Percentiles rank a stretch among this genome's conserved stretches.
Evolutionary conservation across 1,284 basidiomycete species (phyloP).

Genomic region (Peniophora sp.): DNA sequence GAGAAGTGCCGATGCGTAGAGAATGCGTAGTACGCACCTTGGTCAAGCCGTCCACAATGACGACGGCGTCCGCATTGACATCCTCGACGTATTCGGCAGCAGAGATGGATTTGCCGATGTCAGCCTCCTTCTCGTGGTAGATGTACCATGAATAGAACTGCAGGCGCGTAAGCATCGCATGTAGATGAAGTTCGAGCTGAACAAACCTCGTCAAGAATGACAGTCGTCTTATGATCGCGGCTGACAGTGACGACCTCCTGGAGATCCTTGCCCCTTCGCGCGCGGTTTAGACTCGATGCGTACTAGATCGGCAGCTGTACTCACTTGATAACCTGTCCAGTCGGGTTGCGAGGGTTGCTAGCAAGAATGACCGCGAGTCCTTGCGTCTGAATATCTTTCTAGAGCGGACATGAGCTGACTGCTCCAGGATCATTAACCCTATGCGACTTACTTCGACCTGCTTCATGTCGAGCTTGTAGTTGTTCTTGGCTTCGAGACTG

Average conservation of each 20-base stretch:
- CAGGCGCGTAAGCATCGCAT: neutral
- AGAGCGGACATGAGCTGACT: slow-evolving; percentile 4
- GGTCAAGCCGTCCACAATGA: slow-evolving; percentile 89
- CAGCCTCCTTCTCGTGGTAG: slow-evolving; percentile 72
- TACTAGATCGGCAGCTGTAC: slow-evolving; percentile 11
- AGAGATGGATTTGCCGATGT: slow-evolving; percentile 74
- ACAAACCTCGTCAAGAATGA: slow-evolving; percentile 81
- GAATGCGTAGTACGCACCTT: slow-evolving; percentile 47
- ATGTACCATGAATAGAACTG: slow-evolving; percentile 92
- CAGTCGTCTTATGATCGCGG: slow-evolving; percentile 62
- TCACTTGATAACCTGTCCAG: slow-evolving; percentile 65
- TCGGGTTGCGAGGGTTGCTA: slow-evolving; percentile 89
- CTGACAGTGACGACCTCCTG: slow-evolving; percentile 71
- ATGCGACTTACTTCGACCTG: slow-evolving; percentile 46
- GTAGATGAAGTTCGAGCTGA: neutral
- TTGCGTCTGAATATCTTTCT: slow-evolving; percentile 74
- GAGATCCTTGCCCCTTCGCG: slow-evolving; percentile 65
- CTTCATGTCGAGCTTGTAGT: slow-evolving; percentile 69
- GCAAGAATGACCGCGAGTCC: slow-evolving; percentile 83
- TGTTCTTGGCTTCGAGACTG: slow-evolving; percentile 26
- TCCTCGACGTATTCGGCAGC: slow-evolving; percentile 82
- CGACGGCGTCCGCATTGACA: slow-evolving; percentile 75
- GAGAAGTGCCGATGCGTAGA: neutral
- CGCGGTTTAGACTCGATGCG: neutral
- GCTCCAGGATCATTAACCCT: neutral